Percentiles rank a stretch among this genome's conserved stretches.
Evolutionary conservation across 306 rosid genomes (phyloP).

Genomic region (Acacia melanoxylon): DNA sequence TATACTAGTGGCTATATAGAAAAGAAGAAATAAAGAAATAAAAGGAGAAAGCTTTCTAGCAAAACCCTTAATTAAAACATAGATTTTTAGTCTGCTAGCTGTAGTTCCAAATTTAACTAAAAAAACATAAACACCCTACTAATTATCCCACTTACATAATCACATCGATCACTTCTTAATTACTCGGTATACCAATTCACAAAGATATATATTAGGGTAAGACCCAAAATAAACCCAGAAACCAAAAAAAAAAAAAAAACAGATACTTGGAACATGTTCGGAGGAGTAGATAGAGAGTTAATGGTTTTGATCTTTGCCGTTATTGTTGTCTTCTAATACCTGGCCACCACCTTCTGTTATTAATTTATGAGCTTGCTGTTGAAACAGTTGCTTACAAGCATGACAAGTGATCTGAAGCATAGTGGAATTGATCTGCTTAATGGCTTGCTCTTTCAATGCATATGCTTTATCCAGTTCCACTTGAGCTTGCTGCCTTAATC

Average conservation of each 20-base stretch:
- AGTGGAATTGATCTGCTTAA: conserved; percentile 74
- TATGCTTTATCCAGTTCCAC: conserved; percentile 76
- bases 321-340: conserved; percentile 39
- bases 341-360: conserved; percentile 54
- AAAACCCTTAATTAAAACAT: conserved; percentile 22
- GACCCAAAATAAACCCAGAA: neutral
- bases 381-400: conserved; percentile 70
- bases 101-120: conserved; percentile 52
- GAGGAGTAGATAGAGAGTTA: conserved; percentile 14
- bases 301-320: conserved; percentile 9
- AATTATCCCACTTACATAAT: conserved; percentile 32
- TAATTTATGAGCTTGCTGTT: conserved; percentile 9
- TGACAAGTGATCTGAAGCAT: conserved; percentile 93
- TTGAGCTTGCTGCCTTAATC: conserved; percentile 82
- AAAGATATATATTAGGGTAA: conserved; percentile 30
- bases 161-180: conserved; percentile 39
- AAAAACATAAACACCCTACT: conserved; percentile 45
- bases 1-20: neutral
- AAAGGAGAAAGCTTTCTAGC: neutral
- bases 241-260: neutral
- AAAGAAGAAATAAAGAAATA: neutral
- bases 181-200: conserved; percentile 50
- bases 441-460: conserved; percentile 70
- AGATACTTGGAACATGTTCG: neutral
- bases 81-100: conserved; percentile 30